Evolutionary conservation across 2,329 filamentous ascomycete species (phyloP), one percentile per base, ranked within the genome.

Genomic region (Beauveria rudraprayagi): DNA sequence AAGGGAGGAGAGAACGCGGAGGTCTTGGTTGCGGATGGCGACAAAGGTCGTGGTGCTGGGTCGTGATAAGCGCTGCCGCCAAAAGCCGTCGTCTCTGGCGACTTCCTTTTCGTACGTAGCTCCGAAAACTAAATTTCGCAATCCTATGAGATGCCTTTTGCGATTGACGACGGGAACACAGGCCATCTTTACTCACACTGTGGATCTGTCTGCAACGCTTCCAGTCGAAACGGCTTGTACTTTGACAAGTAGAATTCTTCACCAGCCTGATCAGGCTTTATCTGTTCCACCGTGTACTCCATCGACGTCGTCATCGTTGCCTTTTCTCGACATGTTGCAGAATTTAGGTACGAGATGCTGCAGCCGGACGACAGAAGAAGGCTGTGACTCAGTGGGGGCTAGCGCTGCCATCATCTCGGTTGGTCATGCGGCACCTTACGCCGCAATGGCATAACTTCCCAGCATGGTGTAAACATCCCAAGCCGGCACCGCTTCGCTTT

Each of bases 391-490:
- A 58, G 46, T 47, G 47, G 46, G 34, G 55, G 5, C 44, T 48
- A 57, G 55, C 44, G 44, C 16, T 17, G 7, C 14, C 14, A 9
- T 24, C 14, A 24, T 24, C 51, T 40, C 17, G 6, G 37, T 26
- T 19, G 56, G 22, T 41, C 46, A 58, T 28, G 46, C 30, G 56
- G 30, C 44, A 17, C 37, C 17, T 50, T 37, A 67, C 22, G 66
- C 65, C 1, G 66, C 64, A 51, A 68, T 66, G 1, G 68, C 68
- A 55, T 69, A 70, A 24, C 68, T 68, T 1, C 68, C 68, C 1
- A 68, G 41, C 57, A 64, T 66, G 3, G 66, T 64, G 51, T 67
- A 70, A 1, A 70, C 63, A 3, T 64, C 61, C 65, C 66, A 67
- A n/a, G 16, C 34, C 5, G 61, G 61, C 19, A 56, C 8, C 40